Evolutionary conservation across 2,329 filamentous ascomycete genomes (phyloP).

Genomic region (Helotiales sp.): DNA sequence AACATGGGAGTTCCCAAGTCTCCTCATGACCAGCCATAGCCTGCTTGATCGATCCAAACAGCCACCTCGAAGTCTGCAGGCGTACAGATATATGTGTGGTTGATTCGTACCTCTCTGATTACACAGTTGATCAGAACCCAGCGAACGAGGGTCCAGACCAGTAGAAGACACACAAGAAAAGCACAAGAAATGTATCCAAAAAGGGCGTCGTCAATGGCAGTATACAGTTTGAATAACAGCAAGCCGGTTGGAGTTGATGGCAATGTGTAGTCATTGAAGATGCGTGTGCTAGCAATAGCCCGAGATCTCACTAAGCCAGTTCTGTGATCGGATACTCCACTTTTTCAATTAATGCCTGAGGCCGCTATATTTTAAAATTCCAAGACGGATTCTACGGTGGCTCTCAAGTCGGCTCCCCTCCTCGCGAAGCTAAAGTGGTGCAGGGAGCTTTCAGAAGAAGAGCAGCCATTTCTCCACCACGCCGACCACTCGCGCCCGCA

Average conservation of each 20-base stretch:
- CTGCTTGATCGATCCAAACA: background rate
- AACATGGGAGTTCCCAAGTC: background rate
- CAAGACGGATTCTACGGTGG: too few relatives aligned
- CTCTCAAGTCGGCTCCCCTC: too few relatives aligned
- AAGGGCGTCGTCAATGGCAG: constrained; percentile 13
- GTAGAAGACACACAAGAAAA: constrained; percentile 5
- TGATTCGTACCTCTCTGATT: constrained; percentile 25
- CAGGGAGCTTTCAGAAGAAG: background rate
- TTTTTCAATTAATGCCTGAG: too few relatives aligned
- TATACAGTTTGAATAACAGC: constrained; percentile 3
- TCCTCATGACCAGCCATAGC: background rate
- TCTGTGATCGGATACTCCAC: background rate
- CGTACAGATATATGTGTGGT: constrained; percentile 6
- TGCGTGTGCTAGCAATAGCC: constrained; percentile 1
- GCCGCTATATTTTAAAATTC: too few relatives aligned
- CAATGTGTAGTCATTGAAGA: constrained; percentile 8
- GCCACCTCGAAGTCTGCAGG: background rate
- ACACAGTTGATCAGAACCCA: constrained; percentile 15
- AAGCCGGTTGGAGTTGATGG: constrained; percentile 20
- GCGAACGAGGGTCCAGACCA: background rate
- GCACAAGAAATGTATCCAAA: constrained; percentile 7
- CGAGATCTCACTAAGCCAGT: background rate
- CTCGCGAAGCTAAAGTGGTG: constrained; percentile 1
- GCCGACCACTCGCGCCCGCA: constrained; percentile 22
- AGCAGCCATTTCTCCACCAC: constrained; percentile 4